Evolutionary conservation across 2,329 filamentous ascomycete genomes (phyloP).

Genomic region (Neoscytalidium dimidiatum): DNA sequence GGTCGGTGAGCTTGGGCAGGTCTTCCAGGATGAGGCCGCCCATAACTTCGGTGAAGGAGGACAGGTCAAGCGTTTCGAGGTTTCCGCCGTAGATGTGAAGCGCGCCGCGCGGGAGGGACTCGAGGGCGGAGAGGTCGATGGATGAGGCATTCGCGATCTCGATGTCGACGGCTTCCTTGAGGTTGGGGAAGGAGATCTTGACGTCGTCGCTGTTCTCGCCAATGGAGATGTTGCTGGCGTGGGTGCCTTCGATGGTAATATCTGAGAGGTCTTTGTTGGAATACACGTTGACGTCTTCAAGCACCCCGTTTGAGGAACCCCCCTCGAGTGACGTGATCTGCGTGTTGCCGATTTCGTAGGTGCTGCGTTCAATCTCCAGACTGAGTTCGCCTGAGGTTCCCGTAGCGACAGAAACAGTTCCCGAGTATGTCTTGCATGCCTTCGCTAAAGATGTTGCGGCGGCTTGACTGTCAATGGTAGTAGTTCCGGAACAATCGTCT

Average conservation of each 20-base stretch:
- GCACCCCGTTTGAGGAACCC: not conserved
- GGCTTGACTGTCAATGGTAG: not conserved
- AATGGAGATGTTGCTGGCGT: conserved; percentile 3
- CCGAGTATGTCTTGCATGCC: conserved; percentile 6
- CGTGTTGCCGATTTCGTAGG: not conserved
- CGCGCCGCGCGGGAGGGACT: not conserved
- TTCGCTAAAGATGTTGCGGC: conserved; percentile 1
- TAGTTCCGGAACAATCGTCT: conserved; percentile 6
- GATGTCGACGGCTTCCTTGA: conserved; percentile 9
- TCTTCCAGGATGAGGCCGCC: conserved; percentile 2
- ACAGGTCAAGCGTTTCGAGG: not conserved
- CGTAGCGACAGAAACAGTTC: not conserved
- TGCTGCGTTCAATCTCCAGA: not conserved
- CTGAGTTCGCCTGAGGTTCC: not conserved
- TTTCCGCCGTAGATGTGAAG: not conserved
- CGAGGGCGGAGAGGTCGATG: not conserved
- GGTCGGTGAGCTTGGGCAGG: conserved; percentile 2
- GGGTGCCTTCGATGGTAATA: conserved; percentile 1
- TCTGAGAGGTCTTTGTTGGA: not conserved
- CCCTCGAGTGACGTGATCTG: not conserved
- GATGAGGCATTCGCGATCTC: not conserved
- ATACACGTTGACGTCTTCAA: not conserved
- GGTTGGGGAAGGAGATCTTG: not conserved
- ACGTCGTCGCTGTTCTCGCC: not conserved
- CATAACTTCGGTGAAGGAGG: not conserved